Evolutionary conservation across 257 asterid genomes (phyloP), one percentile per base, ranked within the genome.

Genomic region (Thymus quinquecostatus): DNA sequence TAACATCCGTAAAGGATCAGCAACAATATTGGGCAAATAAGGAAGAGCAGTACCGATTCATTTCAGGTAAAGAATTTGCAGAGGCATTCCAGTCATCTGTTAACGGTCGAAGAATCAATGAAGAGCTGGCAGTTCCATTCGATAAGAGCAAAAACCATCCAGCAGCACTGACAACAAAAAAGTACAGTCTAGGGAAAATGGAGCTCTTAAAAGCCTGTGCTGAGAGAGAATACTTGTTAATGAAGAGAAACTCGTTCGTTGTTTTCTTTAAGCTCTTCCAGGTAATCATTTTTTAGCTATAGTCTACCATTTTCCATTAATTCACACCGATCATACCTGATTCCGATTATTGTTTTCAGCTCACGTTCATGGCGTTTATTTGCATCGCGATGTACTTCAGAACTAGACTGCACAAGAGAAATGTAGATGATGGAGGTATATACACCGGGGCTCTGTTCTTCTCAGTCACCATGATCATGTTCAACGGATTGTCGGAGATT

Each of bases 81-180:
- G 80, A 58, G 66, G 80, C 80, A 9, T 85, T 61, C 60, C 80
- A 74, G 34, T 78, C 83, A 34, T 78, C 73, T 63, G 49, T 4
- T n/a, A 45, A 72, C 38, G 95, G 92, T 1, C 67, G 80, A 61
- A 77, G 49, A 32, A 48, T 83, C 0, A 75, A 70, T 10, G 87
- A 83, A 4, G 90, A 90, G 68, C 87, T 90, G 43, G 88, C 83
- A 38, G 66, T 47, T 48, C 87, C 92, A 13, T 87, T 73, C 13
- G 92, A 90, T 51, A 90, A 71, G 85, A 88, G 66, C 66, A 86
- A 82, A 81, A 82, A 82, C 77, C 96, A 90, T 71, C 95, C 92
- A 3, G 96, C 96, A 1, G 94, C 96, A 74, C 78, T 89, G 78
- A 75, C 95, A 10, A 83, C 83, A 8, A 41, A 82, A 60, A 81